Percentiles rank a stretch among this genome's conserved stretches.
These are phyloP conservation scores for Microthlaspi erraticum DNA, from an alignment of 345 rosid species.

Conservation along the genomic window DNA sequence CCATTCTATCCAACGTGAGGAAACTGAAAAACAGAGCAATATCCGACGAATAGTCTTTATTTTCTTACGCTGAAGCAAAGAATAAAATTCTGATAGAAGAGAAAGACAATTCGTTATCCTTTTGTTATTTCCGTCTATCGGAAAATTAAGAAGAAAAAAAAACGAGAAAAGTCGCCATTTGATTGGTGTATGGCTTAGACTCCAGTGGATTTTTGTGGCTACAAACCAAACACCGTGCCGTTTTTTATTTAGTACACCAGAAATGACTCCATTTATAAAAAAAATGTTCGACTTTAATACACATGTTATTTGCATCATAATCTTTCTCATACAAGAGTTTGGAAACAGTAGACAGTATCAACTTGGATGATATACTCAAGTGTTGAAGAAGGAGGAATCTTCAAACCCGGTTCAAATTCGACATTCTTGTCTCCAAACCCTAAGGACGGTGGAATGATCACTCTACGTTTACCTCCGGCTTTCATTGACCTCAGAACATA, in stretches of 20 bases:
- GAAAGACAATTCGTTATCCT: slow-evolving; percentile 36
- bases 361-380: slow-evolving; percentile 74
- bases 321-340: slow-evolving; percentile 29
- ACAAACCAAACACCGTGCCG: slow-evolving; percentile 37
- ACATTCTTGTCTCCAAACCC: slow-evolving; percentile 78
- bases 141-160: not conserved
- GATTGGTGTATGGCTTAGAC: slow-evolving; percentile 28
- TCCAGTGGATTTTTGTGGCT: slow-evolving; percentile 30
- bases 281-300: slow-evolving; percentile 11
- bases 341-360: slow-evolving; percentile 75
- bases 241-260: slow-evolving; percentile 14
- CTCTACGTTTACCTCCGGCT: slow-evolving; percentile 87
- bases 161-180: slow-evolving; percentile 1
- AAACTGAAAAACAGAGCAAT: not conserved
- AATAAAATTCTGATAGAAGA: not conserved
- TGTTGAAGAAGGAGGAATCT: slow-evolving; percentile 67
- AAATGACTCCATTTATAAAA: slow-evolving; percentile 15
- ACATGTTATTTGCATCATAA: not conserved
- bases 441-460: slow-evolving; percentile 68
- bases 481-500: slow-evolving; percentile 72
- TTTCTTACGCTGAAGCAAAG: too few relatives aligned
- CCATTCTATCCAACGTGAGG: slow-evolving; percentile 53
- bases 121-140: slow-evolving; percentile 3
- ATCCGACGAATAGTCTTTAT: not conserved
- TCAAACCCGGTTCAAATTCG: slow-evolving; percentile 60